Evolutionary conservation across 768 basidiomycete genomes (phyloP).

Genomic region (Hirschioporus abietinus): DNA sequence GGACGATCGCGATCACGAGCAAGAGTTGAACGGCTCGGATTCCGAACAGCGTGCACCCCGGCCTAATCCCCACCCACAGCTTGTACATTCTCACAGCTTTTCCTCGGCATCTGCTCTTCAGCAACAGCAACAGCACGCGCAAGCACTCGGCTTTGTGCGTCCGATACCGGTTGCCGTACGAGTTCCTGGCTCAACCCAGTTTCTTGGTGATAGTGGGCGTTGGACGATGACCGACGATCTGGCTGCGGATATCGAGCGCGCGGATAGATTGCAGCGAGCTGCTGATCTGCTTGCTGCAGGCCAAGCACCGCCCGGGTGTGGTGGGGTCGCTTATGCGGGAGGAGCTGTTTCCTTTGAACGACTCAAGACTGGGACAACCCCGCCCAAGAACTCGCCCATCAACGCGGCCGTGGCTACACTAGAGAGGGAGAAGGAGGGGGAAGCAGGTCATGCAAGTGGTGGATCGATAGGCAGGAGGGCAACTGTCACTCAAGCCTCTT

Average conservation of each 20-base stretch:
- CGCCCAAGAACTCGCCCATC: conserved; percentile 46
- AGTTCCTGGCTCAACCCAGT: conserved; percentile 52
- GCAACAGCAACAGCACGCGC: conserved; percentile 27
- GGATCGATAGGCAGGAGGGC: conserved; percentile 15
- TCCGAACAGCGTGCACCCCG: conserved; percentile 38
- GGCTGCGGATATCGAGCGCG: conserved; percentile 66
- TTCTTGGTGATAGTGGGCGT: conserved; percentile 47
- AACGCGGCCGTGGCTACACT: conserved; percentile 49
- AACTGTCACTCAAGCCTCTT: conserved; percentile 21
- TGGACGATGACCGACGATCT: conserved; percentile 69
- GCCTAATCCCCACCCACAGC: conserved; percentile 35
- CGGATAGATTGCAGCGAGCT: conserved; percentile 43
- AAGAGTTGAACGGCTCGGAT: conserved; percentile 20
- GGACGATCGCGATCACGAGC: conserved; percentile 19
- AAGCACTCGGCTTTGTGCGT: conserved; percentile 36
- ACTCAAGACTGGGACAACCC: conserved; percentile 15
- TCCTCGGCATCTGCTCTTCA: conserved; percentile 17
- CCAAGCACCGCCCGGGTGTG: conserved; percentile 6
- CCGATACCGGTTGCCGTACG: conserved; percentile 53
- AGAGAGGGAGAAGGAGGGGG: conserved; percentile 50
- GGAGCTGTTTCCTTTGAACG: conserved; percentile 39
- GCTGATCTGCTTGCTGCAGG: conserved; percentile 20
- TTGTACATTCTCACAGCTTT: conserved; percentile 22
- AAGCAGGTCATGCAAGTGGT: conserved; percentile 28
- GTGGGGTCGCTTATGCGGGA: conserved; percentile 43